Base-by-base conservation (phyloP, 1,284 basidiomycete genomes). In the Naganishia sp. region DNA sequence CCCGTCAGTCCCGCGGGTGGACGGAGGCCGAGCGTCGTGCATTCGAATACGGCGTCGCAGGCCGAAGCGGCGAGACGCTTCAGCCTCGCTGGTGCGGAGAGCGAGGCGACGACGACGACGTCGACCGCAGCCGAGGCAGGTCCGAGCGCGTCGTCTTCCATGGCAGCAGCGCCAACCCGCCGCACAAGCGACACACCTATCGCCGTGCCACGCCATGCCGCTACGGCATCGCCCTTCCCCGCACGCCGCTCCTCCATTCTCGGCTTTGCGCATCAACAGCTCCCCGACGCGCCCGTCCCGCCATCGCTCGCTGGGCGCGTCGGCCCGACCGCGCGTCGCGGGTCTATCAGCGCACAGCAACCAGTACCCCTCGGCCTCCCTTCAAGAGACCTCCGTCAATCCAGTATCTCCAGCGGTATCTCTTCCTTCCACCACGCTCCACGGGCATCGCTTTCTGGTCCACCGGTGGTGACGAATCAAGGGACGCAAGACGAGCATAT, bases 1-100 rank as follows among this genome's bases (percentile, higher is more conserved):
- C 59, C 59, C 21, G 33, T 52, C 31, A 50, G 36, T 43, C 59
- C 59, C 31, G 59, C 59, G 23, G 59, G 59, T 7, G 59, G 59
- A n/a, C 33, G 59, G 2, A 48, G 59, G 2, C 59, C 59, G 39
- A 61, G 49, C 28, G 59, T 61, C 36, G 59, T 61, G 16, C 59
- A 61, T 42, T 61, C 59, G 6, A 61, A 61, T 50, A 61, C 59
- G 13, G 48, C 50, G 11, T 48, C 59, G 1, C 48, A 52, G 36
- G 59, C 59, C 23, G 59, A 61, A 5, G 59, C 59, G 10, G 59
- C 48, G 36, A 42, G 48, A 39, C 50, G 23, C 42, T 49, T 61
- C 16, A 61, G 59, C 42, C 48, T 61, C 21, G 59, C 31, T 3
- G 33, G 25, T 18, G 43, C 43, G 6, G 59, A 61, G 25, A 46